These are phyloP conservation scores for Mariannaea sp. DNA, from an alignment of 2,329 filamentous ascomycete species.

Conservation along the genomic window DNA sequence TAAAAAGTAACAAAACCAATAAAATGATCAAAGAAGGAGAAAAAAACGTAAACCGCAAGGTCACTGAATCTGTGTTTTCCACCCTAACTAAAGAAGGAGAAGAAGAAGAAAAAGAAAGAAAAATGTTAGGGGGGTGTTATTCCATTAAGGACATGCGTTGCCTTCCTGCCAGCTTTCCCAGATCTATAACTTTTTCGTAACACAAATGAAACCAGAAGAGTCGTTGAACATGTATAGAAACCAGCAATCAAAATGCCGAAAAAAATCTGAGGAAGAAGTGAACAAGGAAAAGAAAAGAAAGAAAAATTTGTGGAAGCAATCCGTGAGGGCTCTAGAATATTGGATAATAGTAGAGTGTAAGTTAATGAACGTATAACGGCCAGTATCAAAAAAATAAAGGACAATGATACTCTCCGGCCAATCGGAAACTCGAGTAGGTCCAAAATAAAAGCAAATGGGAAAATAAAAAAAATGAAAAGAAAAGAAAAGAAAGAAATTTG, in stretches of 20 bases:
- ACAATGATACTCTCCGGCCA: conserved; percentile 31
- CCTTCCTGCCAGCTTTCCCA: conserved; percentile 36
- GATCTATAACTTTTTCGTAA: conserved; percentile 35
- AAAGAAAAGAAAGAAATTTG: conserved; percentile 26
- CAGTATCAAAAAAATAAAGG: conserved; percentile 25
- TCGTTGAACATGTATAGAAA: conserved; percentile 31
- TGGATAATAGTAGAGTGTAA: conserved; percentile 12
- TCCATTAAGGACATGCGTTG: conserved; percentile 37
- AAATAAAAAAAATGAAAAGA: conserved; percentile 24
- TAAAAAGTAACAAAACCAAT: neutral
- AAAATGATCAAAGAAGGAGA: neutral
- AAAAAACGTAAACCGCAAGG: conserved; percentile 29
- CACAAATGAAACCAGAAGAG: conserved; percentile 34
- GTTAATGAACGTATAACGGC: conserved; percentile 29
- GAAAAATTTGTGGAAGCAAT: conserved; percentile 22
- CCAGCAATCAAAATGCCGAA: conserved; percentile 21
- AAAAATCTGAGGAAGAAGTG: neutral
- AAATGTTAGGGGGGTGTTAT: conserved; percentile 18
- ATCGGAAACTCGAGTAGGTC: conserved; percentile 30
- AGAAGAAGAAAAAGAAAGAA: conserved; percentile 9
- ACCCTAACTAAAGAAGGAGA: conserved; percentile 26
- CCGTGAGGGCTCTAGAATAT: conserved; percentile 12
- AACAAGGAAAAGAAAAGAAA: conserved; percentile 24
- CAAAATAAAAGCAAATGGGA: conserved; percentile 24
- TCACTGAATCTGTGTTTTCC: conserved; percentile 23